Conservation (phyloP, 208 protist species). For the Crithidia bombi region DNA sequence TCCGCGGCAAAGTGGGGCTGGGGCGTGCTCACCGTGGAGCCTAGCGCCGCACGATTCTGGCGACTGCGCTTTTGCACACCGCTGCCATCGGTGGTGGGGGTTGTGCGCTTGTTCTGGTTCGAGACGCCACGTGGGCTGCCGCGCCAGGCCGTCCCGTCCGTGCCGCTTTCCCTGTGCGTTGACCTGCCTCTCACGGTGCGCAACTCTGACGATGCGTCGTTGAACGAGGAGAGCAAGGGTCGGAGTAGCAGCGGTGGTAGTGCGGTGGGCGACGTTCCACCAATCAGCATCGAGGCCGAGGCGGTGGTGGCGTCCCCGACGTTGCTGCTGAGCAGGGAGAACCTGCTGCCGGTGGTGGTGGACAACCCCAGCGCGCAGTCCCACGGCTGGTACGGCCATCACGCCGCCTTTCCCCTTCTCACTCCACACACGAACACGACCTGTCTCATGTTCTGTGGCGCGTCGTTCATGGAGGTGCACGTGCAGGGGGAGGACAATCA, state of each 20-base stretch:
- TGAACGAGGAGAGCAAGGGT: not conserved
- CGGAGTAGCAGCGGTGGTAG: not conserved
- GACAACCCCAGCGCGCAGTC: constrained; percentile 8
- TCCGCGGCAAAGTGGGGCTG: constrained; percentile 23
- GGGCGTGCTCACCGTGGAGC: constrained; percentile 2
- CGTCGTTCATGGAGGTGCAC: constrained; percentile 57
- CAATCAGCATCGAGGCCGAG: constrained; percentile 8
- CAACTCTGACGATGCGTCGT: not conserved
- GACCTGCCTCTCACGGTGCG: constrained; percentile 17
- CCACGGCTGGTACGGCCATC: constrained; percentile 39
- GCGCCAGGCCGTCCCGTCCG: constrained; percentile 6
- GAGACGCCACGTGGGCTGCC: constrained; percentile 18
- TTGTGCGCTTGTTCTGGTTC: constrained; percentile 71
- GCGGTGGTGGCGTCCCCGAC: constrained; percentile 14
- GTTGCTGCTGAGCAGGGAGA: constrained; percentile 15
- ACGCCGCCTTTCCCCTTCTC: constrained; percentile 57
- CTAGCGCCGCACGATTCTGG: constrained; percentile 58
- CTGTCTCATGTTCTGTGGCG: constrained; percentile 65
- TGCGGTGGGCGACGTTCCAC: not conserved
- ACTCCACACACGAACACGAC: not conserved
- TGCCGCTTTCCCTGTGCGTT: constrained; percentile 13
- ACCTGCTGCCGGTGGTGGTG: constrained; percentile 10
- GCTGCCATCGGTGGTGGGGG: constrained; percentile 47
- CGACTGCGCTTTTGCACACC: constrained; percentile 51
- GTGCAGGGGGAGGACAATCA: no score